Percentiles rank a stretch among this genome's conserved stretches.
Evolutionary conservation across 2,329 filamentous ascomycete genomes (phyloP).

Genomic region (Hypocrella siamensis): DNA sequence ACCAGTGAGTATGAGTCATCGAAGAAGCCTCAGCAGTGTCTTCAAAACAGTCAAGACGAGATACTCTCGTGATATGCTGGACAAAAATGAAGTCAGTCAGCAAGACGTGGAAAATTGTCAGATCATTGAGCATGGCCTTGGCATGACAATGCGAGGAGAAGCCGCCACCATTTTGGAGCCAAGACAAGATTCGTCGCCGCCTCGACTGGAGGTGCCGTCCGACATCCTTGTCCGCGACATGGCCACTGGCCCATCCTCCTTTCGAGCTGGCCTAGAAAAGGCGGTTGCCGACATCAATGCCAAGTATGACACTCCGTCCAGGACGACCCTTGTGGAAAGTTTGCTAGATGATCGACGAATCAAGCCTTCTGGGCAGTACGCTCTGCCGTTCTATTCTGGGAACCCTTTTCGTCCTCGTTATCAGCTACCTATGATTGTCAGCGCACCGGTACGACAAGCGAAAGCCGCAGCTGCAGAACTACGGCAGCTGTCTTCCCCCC

Average conservation of each 20-base stretch:
- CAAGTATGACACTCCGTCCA: conserved; percentile 10
- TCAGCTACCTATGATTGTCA: conserved; percentile 5
- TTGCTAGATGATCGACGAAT: conserved; percentile 1
- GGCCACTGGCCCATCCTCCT: conserved; percentile 9
- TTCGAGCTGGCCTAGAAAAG: conserved; percentile 14
- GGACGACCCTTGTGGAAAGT: conserved; percentile 1
- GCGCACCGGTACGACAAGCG: conserved; percentile 2
- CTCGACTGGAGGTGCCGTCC: conserved; percentile 13
- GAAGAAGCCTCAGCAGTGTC: conserved; percentile 14
- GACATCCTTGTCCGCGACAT: conserved; percentile 10
- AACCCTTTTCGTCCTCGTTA: conserved; percentile 7
- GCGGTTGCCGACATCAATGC: conserved; percentile 13
- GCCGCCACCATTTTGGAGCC: not conserved
- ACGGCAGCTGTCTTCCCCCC: conserved; percentile 2
- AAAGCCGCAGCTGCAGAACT: conserved; percentile 5
- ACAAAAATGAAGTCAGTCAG: conserved; percentile 3
- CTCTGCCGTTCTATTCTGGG: not conserved
- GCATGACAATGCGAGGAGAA: not conserved
- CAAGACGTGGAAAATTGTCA: not conserved
- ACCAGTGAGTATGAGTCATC: conserved; percentile 6
- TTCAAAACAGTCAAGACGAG: conserved; percentile 13
- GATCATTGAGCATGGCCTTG: not conserved
- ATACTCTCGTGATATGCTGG: conserved; percentile 10
- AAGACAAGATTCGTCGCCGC: conserved; percentile 7
- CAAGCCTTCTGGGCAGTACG: not conserved